Evolutionary conservation across 805 yeast genomes (phyloP).

Genomic region (Saturnispora ahearnii): DNA sequence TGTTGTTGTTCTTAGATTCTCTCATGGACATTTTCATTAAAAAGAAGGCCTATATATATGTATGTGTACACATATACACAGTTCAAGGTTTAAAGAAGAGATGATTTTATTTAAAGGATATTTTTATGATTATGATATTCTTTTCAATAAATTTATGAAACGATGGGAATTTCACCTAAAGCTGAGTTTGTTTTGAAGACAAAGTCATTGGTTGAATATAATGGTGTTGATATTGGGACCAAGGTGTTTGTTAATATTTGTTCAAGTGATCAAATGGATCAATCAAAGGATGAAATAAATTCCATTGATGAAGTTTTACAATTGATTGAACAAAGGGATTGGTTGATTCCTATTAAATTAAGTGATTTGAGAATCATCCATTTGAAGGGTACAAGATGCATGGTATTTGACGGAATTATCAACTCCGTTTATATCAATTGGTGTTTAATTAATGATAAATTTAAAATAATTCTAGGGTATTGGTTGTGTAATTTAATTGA

Average conservation of each 20-base stretch:
- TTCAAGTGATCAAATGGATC: slow-evolving; percentile 42
- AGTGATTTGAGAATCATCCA: slow-evolving; percentile 30
- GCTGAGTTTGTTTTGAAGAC: slow-evolving; percentile 74
- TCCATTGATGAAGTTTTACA: slow-evolving; percentile 52
- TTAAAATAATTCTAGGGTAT: slow-evolving; percentile 60
- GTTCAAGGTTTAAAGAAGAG: no score
- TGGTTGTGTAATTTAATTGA: slow-evolving; percentile 83
- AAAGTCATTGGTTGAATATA: slow-evolving; percentile 32
- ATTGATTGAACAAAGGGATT: slow-evolving; percentile 55
- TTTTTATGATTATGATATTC: no score
- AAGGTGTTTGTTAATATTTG: slow-evolving; percentile 79
- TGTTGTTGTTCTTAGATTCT: no score
- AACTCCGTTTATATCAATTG: slow-evolving; percentile 54
- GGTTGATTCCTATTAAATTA: slow-evolving; percentile 68
- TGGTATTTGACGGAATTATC: slow-evolving; percentile 74
- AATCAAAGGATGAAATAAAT: background rate
- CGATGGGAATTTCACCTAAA: slow-evolving; percentile 33
- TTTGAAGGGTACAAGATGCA: slow-evolving; percentile 57
- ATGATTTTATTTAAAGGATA: no score
- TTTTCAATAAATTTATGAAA: background rate
- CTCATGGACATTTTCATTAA: no score
- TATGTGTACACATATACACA: no score
- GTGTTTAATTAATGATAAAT: slow-evolving; percentile 48
- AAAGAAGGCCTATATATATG: no score
- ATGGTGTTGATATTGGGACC: slow-evolving; percentile 28